Evolutionary conservation across 2,329 filamentous ascomycete genomes (phyloP).

Genomic region (Hymenoscyphus occultus): DNA sequence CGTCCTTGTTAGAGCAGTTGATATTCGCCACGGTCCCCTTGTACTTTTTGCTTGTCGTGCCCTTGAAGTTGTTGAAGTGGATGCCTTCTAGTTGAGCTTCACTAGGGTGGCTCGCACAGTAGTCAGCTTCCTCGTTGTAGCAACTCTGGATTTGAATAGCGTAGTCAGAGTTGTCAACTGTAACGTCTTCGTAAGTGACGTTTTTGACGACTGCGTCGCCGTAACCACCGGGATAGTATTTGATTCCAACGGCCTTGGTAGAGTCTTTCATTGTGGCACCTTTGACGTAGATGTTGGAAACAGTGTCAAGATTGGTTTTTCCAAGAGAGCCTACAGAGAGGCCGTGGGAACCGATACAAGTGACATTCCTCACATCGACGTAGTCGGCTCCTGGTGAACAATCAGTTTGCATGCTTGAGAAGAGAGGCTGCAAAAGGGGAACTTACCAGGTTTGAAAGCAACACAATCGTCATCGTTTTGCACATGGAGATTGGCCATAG

Average conservation of each 20-base stretch:
- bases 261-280: constrained; percentile 42
- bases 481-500: constrained; percentile 48
- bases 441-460: constrained; percentile 48
- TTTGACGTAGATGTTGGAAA: constrained; percentile 43
- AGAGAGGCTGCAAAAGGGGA: background rate
- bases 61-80: constrained; percentile 39
- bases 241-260: constrained; percentile 47
- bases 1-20: constrained; percentile 39
- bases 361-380: constrained; percentile 41
- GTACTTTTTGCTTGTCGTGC: constrained; percentile 40
- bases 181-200: constrained; percentile 42
- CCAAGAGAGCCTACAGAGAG: constrained; percentile 48
- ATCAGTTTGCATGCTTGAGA: background rate
- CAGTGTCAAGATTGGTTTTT: constrained; percentile 39
- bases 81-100: constrained; percentile 38
- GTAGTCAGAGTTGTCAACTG: constrained; percentile 41
- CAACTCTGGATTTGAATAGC: constrained; percentile 47
- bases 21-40: constrained; percentile 39
- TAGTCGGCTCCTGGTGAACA: constrained; percentile 43
- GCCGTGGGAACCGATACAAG: constrained; percentile 47
- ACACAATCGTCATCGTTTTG: constrained; percentile 59
- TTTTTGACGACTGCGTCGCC: constrained; percentile 41
- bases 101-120: constrained; percentile 39
- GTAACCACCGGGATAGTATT: constrained; percentile 43
- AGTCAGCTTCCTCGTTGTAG: constrained; percentile 39